These are phyloP conservation scores for Priceomyces medius DNA, from an alignment of 805 yeast genomes.

Conservation along the genomic window DNA sequence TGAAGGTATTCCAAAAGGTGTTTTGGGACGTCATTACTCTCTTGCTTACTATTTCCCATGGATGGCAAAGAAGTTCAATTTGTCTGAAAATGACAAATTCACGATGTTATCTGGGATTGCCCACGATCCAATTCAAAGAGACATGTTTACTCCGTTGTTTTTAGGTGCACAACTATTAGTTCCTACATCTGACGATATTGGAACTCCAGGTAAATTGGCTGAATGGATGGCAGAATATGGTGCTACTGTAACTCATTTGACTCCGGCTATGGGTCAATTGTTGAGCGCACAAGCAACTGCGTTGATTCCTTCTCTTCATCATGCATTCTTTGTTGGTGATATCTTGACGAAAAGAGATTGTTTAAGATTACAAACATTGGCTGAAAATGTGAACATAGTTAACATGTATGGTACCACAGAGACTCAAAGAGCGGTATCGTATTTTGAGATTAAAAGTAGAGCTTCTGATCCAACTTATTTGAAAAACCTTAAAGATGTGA, in stretches of 20 bases:
- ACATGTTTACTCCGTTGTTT: constrained; percentile 96
- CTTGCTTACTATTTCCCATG: constrained; percentile 97
- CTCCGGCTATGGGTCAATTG: constrained; percentile 99
- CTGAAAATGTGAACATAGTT: constrained; percentile 84
- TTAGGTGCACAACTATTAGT: constrained; percentile 90
- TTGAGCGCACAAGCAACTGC: constrained; percentile 93
- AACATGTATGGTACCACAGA: constrained; percentile 99
- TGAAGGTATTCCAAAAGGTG: constrained; percentile 99
- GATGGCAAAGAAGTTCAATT: constrained; percentile 87
- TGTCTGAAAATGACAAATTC: constrained; percentile 78
- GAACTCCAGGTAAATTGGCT: constrained; percentile 96
- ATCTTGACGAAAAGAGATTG: constrained; percentile 97
- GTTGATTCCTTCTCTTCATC: constrained; percentile 80
- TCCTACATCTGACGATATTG: constrained; percentile 96
- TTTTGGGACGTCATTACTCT: constrained; percentile 94
- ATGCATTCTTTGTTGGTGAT: constrained; percentile 98
- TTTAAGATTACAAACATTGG: constrained; percentile 84
- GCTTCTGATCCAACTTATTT: constrained; percentile 68
- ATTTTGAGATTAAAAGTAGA: constrained; percentile 80
- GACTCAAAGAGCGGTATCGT: constrained; percentile 97
- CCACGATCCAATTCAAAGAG: constrained; percentile 99
- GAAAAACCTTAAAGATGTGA: constrained; percentile 84
- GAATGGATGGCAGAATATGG: constrained; percentile 93
- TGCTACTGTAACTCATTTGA: constrained; percentile 94
- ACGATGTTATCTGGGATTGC: constrained; percentile 99